Conservation (phyloP, 768 basidiomycete genomes). For the Phallus indusiatus region DNA sequence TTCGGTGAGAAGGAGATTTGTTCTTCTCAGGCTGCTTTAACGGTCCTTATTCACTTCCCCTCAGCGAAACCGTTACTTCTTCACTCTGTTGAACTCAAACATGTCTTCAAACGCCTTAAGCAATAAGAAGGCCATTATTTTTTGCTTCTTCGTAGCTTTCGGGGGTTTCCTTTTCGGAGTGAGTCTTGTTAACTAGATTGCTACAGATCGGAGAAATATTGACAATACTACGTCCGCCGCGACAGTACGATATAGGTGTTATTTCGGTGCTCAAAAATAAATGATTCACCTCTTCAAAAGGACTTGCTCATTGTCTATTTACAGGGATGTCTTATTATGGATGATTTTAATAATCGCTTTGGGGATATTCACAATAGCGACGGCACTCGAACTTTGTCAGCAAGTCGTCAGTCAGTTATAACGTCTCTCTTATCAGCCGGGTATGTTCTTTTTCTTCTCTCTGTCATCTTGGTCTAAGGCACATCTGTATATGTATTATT, state of each 20-base stretch:
- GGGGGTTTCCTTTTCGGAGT: slow-evolving; percentile 32
- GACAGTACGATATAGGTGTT: slow-evolving; percentile 68
- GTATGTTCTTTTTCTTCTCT: slow-evolving; percentile 21
- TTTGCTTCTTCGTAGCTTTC: slow-evolving; percentile 67
- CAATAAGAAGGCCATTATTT: slow-evolving; percentile 50
- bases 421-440: slow-evolving; percentile 72
- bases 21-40: no score
- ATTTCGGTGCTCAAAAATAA: slow-evolving; percentile 39
- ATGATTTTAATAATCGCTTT: slow-evolving; percentile 63
- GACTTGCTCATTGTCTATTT: not conserved
- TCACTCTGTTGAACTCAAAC: no score
- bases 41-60: no score
- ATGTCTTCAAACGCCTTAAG: not conserved
- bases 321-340: slow-evolving; percentile 73
- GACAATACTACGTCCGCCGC: not conserved
- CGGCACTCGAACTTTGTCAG: slow-evolving; percentile 44
- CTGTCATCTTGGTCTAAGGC: not conserved
- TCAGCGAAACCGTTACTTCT: no score
- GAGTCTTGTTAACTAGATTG: not conserved
- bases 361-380: slow-evolving; percentile 36
- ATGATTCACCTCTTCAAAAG: not conserved
- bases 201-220: not conserved
- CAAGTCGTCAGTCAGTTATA: slow-evolving; percentile 64
- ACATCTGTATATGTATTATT: not conserved
- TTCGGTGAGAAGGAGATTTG: no score